These are phyloP conservation scores for Penicillium sp. DNA, from an alignment of 2,329 filamentous ascomycete genomes.

Conservation along the genomic window DNA sequence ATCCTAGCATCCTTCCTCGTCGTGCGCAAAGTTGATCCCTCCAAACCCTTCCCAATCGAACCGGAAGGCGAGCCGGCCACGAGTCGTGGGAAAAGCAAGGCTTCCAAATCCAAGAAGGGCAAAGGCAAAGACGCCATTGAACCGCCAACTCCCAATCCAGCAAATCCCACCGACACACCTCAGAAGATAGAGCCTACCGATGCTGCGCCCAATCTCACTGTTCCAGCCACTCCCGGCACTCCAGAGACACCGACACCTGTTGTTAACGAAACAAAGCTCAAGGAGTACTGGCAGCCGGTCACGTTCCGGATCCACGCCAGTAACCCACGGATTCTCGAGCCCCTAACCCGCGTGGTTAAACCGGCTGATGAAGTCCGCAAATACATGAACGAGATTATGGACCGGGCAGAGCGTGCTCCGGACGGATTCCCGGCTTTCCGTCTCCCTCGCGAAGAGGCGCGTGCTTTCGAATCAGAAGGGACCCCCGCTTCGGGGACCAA, in stretches of 20 bases:
- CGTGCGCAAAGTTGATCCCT: constrained; percentile 42
- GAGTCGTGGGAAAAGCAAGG: constrained; percentile 28
- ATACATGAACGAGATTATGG: constrained; percentile 56
- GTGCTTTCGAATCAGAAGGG: constrained; percentile 26
- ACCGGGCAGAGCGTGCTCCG: constrained; percentile 52
- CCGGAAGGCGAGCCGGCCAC: constrained; percentile 27
- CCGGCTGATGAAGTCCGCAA: constrained; percentile 50
- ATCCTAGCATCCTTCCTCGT: constrained; percentile 48
- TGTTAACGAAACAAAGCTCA: constrained; percentile 27
- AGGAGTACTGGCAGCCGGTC: constrained; percentile 50
- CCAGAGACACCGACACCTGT: constrained; percentile 7
- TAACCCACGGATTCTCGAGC: constrained; percentile 51
- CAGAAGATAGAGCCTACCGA: constrained; percentile 15
- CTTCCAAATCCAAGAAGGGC: constrained; percentile 38
- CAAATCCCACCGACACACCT: constrained; percentile 18
- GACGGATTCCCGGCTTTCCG: constrained; percentile 54
- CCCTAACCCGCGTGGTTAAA: constrained; percentile 54
- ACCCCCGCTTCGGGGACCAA: constrained; percentile 20
- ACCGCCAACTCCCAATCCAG: constrained; percentile 8
- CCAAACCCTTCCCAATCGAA: constrained; percentile 37
- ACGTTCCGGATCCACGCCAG: constrained; percentile 55
- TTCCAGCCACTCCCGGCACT: constrained; percentile 8
- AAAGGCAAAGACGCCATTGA: constrained; percentile 19
- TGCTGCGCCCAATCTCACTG: constrained; percentile 3
- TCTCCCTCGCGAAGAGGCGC: constrained; percentile 45